Evolutionary conservation across 768 basidiomycete genomes (phyloP).

Genomic region (Cystofilobasidium macerans): DNA sequence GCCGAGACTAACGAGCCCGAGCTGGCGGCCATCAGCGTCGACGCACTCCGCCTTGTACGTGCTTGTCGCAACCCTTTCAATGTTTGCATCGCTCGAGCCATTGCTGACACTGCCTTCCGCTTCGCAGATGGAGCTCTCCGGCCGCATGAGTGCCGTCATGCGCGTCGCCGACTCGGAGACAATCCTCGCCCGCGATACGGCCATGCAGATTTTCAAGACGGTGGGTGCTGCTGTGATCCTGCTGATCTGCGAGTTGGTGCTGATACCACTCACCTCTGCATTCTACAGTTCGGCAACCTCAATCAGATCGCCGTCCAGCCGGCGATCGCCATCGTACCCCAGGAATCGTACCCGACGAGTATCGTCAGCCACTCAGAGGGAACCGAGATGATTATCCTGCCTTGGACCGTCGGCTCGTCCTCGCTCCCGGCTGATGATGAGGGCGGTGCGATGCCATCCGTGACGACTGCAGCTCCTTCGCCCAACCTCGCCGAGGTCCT

Average conservation of each 20-base stretch:
- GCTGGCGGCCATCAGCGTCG: conserved; percentile 41
- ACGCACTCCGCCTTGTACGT: conserved; percentile 60
- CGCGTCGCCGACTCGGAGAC: conserved; percentile 53
- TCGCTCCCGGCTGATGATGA: conserved; percentile 37
- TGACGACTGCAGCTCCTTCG: neutral
- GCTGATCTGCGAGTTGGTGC: neutral
- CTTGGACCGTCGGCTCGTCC: conserved; percentile 60
- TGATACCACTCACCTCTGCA: too few species aligned
- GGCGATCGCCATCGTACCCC: conserved; percentile 62
- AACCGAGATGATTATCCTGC: conserved; percentile 68
- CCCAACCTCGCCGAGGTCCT: conserved; percentile 65
- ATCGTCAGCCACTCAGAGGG: conserved; percentile 52
- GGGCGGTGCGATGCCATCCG: neutral
- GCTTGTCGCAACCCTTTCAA: neutral
- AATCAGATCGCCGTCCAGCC: conserved; percentile 57
- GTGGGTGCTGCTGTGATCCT: conserved; percentile 22
- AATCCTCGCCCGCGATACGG: conserved; percentile 46
- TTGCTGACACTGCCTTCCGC: neutral
- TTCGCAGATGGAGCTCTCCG: conserved; percentile 66
- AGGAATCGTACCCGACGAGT: conserved; percentile 58
- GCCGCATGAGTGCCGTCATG: conserved; percentile 76
- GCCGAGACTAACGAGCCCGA: conserved; percentile 26
- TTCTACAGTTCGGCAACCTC: conserved; percentile 57
- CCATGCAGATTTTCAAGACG: conserved; percentile 45
- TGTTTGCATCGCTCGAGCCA: neutral